Evolutionary conservation across 352 stramenopile genomes (phyloP).

Genomic region (Phytopythium ostracodes): DNA sequence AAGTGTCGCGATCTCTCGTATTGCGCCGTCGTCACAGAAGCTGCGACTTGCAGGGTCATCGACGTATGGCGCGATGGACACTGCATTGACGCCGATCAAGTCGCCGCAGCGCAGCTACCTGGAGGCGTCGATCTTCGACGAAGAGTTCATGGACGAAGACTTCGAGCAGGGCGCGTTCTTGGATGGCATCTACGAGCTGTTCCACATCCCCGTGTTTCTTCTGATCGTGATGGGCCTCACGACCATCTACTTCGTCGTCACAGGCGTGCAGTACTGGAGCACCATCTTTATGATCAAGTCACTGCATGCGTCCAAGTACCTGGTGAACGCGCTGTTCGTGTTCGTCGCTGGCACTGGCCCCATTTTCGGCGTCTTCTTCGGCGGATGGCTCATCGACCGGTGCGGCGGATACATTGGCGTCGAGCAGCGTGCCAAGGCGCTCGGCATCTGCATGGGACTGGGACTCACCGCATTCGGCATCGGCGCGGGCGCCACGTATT

Average conservation of each 20-base stretch:
- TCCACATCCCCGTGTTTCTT: constrained; percentile 71
- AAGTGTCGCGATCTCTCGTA: constrained; percentile 18
- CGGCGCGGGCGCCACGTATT: constrained; percentile 71
- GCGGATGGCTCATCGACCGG: constrained; percentile 74
- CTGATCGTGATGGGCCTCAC: constrained; percentile 75
- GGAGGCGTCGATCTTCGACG: constrained; percentile 64
- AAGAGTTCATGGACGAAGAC: constrained; percentile 61
- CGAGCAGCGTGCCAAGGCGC: constrained; percentile 64
- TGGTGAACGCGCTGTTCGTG: constrained; percentile 80
- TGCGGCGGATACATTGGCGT: constrained; percentile 77
- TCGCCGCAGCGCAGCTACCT: constrained; percentile 48
- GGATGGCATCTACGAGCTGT: constrained; percentile 54
- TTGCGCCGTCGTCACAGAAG: constrained; percentile 17
- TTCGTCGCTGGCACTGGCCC: constrained; percentile 75
- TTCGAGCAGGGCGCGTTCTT: constrained; percentile 69
- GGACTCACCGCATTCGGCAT: constrained; percentile 64
- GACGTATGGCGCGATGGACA: constrained; percentile 58
- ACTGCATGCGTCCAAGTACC: constrained; percentile 74
- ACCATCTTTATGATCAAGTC: constrained; percentile 89
- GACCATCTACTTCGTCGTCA: constrained; percentile 86
- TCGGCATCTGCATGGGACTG: constrained; percentile 76
- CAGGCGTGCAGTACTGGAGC: constrained; percentile 84
- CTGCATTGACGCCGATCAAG: constrained; percentile 27
- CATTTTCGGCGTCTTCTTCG: constrained; percentile 80
- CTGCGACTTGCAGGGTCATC: constrained; percentile 14